Conservation (phyloP, 78 protist genomes). For the Planoprotostelium fungivorum region DNA sequence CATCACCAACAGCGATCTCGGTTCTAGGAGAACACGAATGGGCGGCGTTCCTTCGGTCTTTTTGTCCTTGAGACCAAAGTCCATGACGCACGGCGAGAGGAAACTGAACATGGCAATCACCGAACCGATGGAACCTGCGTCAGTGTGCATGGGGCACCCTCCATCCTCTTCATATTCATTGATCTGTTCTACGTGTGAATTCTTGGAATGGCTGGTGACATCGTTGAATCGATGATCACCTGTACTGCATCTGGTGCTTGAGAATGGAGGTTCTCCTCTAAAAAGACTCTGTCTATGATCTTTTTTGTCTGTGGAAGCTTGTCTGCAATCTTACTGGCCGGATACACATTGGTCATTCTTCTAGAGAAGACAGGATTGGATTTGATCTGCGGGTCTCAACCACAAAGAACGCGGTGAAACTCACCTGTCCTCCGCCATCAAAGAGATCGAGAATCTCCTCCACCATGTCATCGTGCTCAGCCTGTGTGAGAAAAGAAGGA, state of each 20-base stretch:
- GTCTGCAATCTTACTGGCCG: neutral
- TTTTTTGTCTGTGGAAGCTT: neutral
- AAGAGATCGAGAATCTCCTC: neutral
- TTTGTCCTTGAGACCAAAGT: neutral
- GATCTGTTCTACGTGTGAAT: neutral
- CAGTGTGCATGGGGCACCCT: neutral
- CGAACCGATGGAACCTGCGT: neutral
- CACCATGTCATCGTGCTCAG: neutral
- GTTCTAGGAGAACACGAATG: neutral
- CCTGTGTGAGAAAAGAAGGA: neutral
- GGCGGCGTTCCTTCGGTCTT: neutral
- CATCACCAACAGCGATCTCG: neutral
- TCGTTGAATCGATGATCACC: neutral
- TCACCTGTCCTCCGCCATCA: neutral
- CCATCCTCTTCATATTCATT: neutral
- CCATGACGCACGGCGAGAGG: neutral
- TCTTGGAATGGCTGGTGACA: neutral
- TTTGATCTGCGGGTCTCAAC: neutral
- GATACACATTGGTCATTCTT: neutral
- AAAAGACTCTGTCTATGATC: neutral
- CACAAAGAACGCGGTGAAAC: neutral
- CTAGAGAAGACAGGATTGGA: neutral
- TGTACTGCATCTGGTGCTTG: neutral
- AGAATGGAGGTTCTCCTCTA: neutral
- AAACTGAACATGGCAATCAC: neutral